A percentile compares a stretch with the other conserved stretches of the same genome.
These are phyloP conservation scores for Scenedesmus sp. DNA, from an alignment of 163 green algal genomes.

Conservation along the genomic window DNA sequence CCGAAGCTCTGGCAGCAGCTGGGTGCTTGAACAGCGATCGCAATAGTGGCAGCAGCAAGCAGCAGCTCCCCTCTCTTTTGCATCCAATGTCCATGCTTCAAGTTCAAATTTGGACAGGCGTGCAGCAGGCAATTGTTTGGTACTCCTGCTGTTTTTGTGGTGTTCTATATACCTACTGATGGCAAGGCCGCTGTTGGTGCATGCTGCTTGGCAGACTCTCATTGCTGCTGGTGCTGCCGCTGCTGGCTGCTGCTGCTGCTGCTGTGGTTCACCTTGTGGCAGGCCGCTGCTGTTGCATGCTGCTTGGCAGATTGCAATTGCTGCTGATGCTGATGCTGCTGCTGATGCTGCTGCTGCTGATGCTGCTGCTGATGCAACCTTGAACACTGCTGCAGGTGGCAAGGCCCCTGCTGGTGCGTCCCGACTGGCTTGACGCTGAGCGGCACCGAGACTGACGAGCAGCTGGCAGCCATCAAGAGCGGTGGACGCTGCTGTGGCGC, in stretches of 20 bases:
- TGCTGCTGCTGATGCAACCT: neutral
- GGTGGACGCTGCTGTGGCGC: conserved; percentile 53
- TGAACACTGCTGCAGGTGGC: neutral
- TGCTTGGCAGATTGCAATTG: no score
- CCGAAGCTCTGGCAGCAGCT: conserved; percentile 67
- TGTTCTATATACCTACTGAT: neutral
- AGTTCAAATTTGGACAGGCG: no score
- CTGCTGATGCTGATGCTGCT: no score
- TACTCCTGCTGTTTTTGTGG: no score
- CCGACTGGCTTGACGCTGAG: conserved; percentile 87
- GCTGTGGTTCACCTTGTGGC: neutral
- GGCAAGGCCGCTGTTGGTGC: conserved; percentile 64
- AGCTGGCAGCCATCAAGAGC: conserved; percentile 79
- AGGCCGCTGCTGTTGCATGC: neutral
- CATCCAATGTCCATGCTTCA: no score
- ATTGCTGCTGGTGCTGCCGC: neutral
- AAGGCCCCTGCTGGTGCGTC: conserved; percentile 67
- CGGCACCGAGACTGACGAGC: conserved; percentile 88
- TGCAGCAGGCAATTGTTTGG: no score
- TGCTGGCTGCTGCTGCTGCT: neutral
- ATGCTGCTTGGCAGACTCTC: conserved; percentile 71
- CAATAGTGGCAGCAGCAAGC: neutral
- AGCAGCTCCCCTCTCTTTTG: neutral
- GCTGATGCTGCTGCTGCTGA: neutral
- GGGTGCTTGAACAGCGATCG: neutral